phyloP scores from a whole-genome alignment of 1,139 yeast genomes.

The Pichia sp. region DNA sequence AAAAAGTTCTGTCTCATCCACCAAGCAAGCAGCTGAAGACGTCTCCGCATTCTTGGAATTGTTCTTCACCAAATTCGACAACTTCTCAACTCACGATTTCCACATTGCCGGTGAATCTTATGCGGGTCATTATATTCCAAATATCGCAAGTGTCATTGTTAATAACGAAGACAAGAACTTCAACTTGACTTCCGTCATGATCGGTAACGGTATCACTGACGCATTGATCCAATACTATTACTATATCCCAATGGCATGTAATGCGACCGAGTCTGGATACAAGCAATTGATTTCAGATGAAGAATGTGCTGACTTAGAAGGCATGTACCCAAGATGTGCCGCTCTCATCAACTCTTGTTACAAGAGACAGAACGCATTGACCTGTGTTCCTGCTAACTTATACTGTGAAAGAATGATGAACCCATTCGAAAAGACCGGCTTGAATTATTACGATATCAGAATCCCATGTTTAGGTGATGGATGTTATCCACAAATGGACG shows the following conservation, averaged over 20 bases:
- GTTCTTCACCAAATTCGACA: constrained; percentile 73
- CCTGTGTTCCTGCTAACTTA: constrained; percentile 54
- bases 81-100: constrained; percentile 56
- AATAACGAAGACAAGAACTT: constrained; percentile 64
- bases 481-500: constrained; percentile 59
- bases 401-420: constrained; percentile 47
- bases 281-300: constrained; percentile 61
- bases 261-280: constrained; percentile 46
- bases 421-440: constrained; percentile 58
- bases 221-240: constrained; percentile 64
- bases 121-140: constrained; percentile 87
- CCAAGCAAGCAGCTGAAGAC: constrained; percentile 75
- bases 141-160: constrained; percentile 70
- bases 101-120: constrained; percentile 89
- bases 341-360: constrained; percentile 54
- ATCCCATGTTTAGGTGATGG: constrained; percentile 46
- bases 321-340: constrained; percentile 56
- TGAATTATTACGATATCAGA: constrained; percentile 71
- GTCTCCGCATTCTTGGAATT: constrained; percentile 76
- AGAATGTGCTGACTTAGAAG: constrained; percentile 55
- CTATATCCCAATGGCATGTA: constrained; percentile 81
- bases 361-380: constrained; percentile 40
- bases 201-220: constrained; percentile 86
- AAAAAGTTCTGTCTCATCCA: constrained; percentile 48
- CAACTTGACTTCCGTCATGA: constrained; percentile 66